phyloP scores from a whole-genome alignment of 257 asterid species.

The Paraleonurus japonicus region DNA sequence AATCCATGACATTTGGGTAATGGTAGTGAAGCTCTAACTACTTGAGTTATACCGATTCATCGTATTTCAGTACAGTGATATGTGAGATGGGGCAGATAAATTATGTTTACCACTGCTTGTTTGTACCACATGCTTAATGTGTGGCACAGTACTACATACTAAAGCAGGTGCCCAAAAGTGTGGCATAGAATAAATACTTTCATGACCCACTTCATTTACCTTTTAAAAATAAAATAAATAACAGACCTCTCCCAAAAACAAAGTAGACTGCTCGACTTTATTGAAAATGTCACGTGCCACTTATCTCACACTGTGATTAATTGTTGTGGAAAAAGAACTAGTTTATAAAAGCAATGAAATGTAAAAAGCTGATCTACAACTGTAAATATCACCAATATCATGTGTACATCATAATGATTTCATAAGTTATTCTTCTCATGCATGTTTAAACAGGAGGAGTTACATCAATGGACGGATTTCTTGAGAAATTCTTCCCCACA shows the following conservation, averaged over 20 bases:
- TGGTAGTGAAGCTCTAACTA: too few species aligned
- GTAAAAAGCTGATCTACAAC: not conserved
- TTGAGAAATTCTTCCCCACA: constrained; percentile 54
- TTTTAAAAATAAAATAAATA: not conserved
- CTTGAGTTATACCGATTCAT: too few species aligned
- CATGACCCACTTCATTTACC: not conserved
- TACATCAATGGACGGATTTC: constrained; percentile 89
- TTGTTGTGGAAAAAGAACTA: not conserved
- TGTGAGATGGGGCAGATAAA: not conserved
- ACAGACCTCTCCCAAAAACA: not conserved
- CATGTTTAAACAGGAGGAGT: constrained; percentile 61
- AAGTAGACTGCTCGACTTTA: not conserved
- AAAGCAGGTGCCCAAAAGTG: too few species aligned
- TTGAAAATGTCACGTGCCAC: not conserved
- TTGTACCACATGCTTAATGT: too few species aligned
- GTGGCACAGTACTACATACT: too few species aligned
- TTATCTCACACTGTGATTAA: not conserved
- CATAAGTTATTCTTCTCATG: too few species aligned
- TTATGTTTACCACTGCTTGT: too few species aligned
- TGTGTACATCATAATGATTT: not conserved
- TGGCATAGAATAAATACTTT: too few species aligned
- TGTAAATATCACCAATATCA: not conserved
- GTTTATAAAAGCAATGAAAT: not conserved
- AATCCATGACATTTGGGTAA: too few species aligned
- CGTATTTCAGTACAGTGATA: not conserved